phyloP scores from a whole-genome alignment of 441 rosid species.

The Mallotus japonicus region DNA sequence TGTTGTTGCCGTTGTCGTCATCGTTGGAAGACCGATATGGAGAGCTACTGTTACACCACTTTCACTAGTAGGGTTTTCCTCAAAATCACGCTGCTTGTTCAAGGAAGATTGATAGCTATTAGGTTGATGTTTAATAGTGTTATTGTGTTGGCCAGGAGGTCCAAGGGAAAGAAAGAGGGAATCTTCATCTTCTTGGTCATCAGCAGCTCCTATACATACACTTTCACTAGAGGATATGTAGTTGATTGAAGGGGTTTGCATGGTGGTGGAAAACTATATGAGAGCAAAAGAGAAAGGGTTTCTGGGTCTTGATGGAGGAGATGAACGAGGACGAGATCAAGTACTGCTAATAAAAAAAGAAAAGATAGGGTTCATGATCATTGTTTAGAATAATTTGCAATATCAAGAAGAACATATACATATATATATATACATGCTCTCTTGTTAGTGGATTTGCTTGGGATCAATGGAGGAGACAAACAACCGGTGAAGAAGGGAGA shows the following conservation, averaged over 20 bases:
- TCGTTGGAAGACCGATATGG: conserved; percentile 50
- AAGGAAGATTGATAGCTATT: conserved; percentile 20
- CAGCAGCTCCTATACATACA: conserved; percentile 36
- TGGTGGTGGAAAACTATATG: conserved; percentile 20
- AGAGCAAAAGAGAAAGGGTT: neutral
- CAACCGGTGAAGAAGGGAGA: conserved; percentile 30
- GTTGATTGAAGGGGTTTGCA: conserved; percentile 40
- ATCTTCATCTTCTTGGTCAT: conserved; percentile 50
- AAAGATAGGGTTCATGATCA: neutral
- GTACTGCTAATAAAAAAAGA: conserved; percentile 1
- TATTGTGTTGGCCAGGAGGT: conserved; percentile 56
- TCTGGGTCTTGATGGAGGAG: neutral
- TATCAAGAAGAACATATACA: too few species aligned
- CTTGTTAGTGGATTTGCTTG: neutral
- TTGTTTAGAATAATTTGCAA: neutral
- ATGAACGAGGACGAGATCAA: neutral
- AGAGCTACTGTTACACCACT: conserved; percentile 66
- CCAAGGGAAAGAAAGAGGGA: conserved; percentile 69
- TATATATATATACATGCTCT: too few species aligned
- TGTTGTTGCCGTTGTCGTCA: conserved; percentile 6
- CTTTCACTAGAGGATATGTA: conserved; percentile 44
- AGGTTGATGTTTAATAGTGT: conserved; percentile 30
- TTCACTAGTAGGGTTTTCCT: conserved; percentile 20
- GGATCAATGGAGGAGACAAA: conserved; percentile 37
- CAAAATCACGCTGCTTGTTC: conserved; percentile 14